These are phyloP conservation scores for Termitomyces sp. DNA, from an alignment of 768 basidiomycete species.

Conservation along the genomic window DNA sequence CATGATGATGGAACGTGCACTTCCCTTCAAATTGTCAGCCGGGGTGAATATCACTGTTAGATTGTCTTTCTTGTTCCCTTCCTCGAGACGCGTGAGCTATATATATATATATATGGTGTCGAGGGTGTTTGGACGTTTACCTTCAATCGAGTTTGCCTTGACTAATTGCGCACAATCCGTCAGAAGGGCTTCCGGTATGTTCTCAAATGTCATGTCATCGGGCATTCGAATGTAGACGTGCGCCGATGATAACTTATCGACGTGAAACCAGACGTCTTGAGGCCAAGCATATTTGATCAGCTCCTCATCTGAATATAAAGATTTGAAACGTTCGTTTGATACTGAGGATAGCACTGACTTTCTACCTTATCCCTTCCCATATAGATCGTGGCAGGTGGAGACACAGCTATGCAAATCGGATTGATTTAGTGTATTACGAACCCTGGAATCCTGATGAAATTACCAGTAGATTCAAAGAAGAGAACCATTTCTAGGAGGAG, in stretches of 20 bases:
- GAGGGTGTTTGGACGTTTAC: constrained; percentile 30
- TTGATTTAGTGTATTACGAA: not conserved
- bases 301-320: constrained; percentile 73
- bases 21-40: constrained; percentile 85
- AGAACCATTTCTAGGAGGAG: constrained; percentile 38
- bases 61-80: constrained; percentile 96
- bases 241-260: constrained; percentile 95
- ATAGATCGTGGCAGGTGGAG: constrained; percentile 73
- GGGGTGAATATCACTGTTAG: constrained; percentile 94
- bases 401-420: constrained; percentile 35
- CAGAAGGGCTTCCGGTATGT: constrained; percentile 75
- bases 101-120: too few species aligned
- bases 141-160: constrained; percentile 97
- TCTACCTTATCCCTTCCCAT: constrained; percentile 98
- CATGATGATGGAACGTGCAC: constrained; percentile 8
- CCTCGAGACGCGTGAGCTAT: not conserved
- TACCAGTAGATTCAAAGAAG: constrained; percentile 46
- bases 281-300: constrained; percentile 91
- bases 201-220: constrained; percentile 79
- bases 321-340: not conserved
- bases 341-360: constrained; percentile 49
- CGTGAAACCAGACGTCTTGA: constrained; percentile 92
- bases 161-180: constrained; percentile 91
- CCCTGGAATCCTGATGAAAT: not conserved
- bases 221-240: constrained; percentile 96